Base-by-base conservation (phyloP, 108 stramenopile genomes). In the Parietichytrium sp. region DNA sequence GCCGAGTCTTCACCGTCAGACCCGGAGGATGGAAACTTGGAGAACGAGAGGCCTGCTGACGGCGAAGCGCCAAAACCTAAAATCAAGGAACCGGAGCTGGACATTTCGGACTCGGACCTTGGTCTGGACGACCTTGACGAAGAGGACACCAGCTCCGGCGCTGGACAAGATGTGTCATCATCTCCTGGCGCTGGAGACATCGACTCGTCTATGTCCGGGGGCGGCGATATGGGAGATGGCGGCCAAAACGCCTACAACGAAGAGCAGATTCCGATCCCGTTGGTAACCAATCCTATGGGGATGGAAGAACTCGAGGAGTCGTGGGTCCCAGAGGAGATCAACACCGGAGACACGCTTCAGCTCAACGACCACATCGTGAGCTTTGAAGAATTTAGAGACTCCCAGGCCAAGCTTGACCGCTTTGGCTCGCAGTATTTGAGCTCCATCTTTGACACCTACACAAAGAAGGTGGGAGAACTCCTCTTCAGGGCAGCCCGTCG, bases 301-400 rank as follows among this genome's bases (percentile, higher is more conserved):
- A 31, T 72, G 8, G 61, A 72, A 25, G 61, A 72, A 2, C 61
- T 42, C 10, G 4, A 23, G 13, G 61, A 72, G 25, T 45, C 36
- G 20, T 72, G 61, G 61, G 61, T 6, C 10, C 61, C 61, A 33
- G 61, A 72, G 23, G 61, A 72, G 42, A 45, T 72, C 61, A 45
- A 72, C 61, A 72, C 61, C n/a, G 61, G 61, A 2, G 61, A 72
- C 20, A 36, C 38, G n/a, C 45, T 72, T 20, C 20, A 45, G 61
- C 61, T 72, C 61, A 72, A 72, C 33, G 61, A 72, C 23, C 45
- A 72, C 20, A 45, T 45, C 3, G 20, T 8, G 38, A 72, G 38
- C 6, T 72, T 72, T 72, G 61, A 72, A n/a, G 42, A 72, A 10
- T 72, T 72, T 27, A 42, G 45, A 27, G 61, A 72, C 20, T 42